phyloP scores from a whole-genome alignment of 1,284 basidiomycete species.

The Kwoniella shivajii region DNA sequence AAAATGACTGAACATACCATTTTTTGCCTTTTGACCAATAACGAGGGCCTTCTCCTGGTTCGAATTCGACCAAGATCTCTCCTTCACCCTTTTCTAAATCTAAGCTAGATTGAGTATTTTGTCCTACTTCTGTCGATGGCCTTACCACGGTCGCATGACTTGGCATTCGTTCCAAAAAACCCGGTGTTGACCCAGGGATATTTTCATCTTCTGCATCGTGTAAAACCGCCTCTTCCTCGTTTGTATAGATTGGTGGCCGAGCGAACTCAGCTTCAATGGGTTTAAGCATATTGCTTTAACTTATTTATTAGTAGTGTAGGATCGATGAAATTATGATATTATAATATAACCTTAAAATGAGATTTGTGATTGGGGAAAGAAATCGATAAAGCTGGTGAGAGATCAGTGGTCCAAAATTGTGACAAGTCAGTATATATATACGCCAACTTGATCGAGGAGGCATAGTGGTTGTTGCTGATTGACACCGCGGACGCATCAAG shows the following conservation, averaged over 20 bases:
- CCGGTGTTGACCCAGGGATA: neutral
- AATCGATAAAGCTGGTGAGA: no score
- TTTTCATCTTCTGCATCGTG: slow-evolving; percentile 31
- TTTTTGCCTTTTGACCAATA: slow-evolving; percentile 40
- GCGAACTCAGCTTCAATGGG: slow-evolving; percentile 46
- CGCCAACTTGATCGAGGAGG: no score
- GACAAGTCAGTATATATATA: no score
- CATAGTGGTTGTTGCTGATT: no score
- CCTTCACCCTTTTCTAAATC: slow-evolving; percentile 25
- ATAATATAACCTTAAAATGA: no score
- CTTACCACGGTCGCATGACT: neutral
- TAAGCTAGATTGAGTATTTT: neutral
- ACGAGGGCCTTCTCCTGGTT: slow-evolving; percentile 36
- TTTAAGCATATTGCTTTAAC: slow-evolving; percentile 25
- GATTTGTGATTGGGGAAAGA: no score
- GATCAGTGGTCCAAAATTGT: no score
- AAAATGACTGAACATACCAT: slow-evolving; percentile 28
- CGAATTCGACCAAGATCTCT: slow-evolving; percentile 37
- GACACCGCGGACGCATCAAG: no score
- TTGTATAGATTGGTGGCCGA: slow-evolving; percentile 37
- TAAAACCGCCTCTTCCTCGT: slow-evolving; percentile 29
- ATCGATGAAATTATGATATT: neutral
- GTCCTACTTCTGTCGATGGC: neutral
- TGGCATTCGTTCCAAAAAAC: neutral
- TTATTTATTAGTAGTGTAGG: neutral